These are phyloP conservation scores for Calonectria ilicicola DNA, from an alignment of 2,329 filamentous ascomycete genomes.

Conservation along the genomic window DNA sequence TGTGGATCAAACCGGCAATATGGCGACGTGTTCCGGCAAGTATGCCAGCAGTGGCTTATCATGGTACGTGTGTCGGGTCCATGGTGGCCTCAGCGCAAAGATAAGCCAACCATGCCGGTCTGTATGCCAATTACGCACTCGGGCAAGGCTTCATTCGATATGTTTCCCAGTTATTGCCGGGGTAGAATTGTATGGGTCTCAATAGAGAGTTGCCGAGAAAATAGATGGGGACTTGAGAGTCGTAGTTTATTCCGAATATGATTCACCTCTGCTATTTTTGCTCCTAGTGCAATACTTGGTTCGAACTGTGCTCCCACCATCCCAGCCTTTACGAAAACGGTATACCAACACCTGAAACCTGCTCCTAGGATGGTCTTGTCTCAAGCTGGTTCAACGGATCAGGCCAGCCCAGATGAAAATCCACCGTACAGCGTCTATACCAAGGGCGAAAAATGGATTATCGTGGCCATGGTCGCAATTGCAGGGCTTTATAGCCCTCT, in stretches of 20 bases:
- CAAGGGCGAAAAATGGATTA: slow-evolving; percentile 27
- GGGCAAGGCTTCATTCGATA: not conserved
- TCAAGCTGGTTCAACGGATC: not conserved
- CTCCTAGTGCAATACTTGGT: not conserved
- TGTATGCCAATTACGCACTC: not conserved
- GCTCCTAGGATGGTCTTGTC: not conserved
- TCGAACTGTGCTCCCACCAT: not conserved
- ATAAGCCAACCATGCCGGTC: not conserved
- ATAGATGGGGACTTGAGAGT: not conserved
- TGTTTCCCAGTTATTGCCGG: not conserved
- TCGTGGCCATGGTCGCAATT: slow-evolving; percentile 25
- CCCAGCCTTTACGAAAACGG: not conserved
- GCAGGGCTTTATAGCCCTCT: slow-evolving; percentile 41
- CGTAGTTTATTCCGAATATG: not conserved
- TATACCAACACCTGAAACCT: not conserved
- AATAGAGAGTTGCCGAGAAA: not conserved
- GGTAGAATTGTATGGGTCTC: not conserved
- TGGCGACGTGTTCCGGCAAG: slow-evolving; percentile 6
- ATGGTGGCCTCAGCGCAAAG: not conserved
- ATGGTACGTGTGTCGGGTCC: not conserved
- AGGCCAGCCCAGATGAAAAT: not conserved
- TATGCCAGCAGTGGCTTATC: not conserved
- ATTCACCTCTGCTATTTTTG: not conserved
- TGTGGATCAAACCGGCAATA: slow-evolving; percentile 1
- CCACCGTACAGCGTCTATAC: slow-evolving; percentile 26